Evolutionary conservation across 148 eudicot genomes (phyloP), one percentile per base, ranked within the genome.

Genomic region (Rhododendron molle): DNA sequence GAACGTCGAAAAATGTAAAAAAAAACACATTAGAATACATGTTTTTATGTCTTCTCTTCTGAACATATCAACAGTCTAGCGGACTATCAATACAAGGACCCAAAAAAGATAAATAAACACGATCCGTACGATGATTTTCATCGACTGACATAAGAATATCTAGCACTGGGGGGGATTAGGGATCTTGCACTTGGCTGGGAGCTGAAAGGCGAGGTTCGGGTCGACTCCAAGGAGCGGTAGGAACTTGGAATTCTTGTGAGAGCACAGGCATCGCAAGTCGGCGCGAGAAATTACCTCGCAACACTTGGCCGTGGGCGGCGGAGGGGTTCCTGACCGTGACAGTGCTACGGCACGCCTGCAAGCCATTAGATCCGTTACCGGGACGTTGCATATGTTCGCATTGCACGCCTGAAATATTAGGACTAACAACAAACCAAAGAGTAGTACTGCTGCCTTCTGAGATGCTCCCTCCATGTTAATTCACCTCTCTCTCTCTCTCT

Each of bases 231-330:
- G 81, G 8, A 86, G 23, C 52, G 89, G 90, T 76, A 93, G 54
- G 85, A 87, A 8, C 3, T 12, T 44, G 0, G 91, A 89, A 81
- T 87, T 87, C 87, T 88, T 93, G 88, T 89, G 87, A 36, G 91
- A 86, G 84, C 97, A 94, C 26, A 94, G 85, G 83, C 95, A 94
- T 23, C 65, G 72, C 81, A 93, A n/a, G 86, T 94, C 89, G 12
- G 88, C 87, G 2, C 85, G 83, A 0, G 85, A 71, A 8, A 94
- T 89, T 20, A 90, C 91, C 10, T 83, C 36, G 83, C 95, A 92
- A 65, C 97, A 93, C 13, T 20, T 80, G 5, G 83, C 14, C 8
- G 93, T 69, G 7, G 94, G 97, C 30, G 80, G 13, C 13, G 44
- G 26, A 0, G 89, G 56, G 0, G 94, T 93, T 54, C 81, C 84